A percentile compares a stretch with the other conserved stretches of the same genome.
Conservation (phyloP, 2,329 filamentous ascomycete genomes). For the Colletotrichum falcatum region DNA sequence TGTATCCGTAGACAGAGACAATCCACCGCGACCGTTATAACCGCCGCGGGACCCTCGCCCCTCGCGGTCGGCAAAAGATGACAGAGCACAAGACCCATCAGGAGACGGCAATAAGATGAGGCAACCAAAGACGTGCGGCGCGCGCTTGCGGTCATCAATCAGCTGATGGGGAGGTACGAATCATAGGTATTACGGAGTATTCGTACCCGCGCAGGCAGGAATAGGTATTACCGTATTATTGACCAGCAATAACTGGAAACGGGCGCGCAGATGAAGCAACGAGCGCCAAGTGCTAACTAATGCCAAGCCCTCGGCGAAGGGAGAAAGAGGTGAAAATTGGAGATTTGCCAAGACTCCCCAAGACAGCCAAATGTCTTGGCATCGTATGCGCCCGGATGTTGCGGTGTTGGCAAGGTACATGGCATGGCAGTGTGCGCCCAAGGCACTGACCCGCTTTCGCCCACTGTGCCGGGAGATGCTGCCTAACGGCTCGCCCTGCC, state of each 20-base stretch:
- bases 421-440: not conserved
- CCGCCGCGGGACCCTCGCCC: not conserved
- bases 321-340: constrained; percentile 32
- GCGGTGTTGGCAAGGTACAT: constrained; percentile 36
- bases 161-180: constrained; percentile 35
- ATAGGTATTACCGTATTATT: no score
- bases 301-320: constrained; percentile 39
- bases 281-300: constrained; percentile 27
- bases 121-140: not conserved
- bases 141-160: constrained; percentile 28
- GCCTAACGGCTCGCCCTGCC: not conserved
- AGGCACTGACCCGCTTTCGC: not conserved
- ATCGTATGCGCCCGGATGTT: constrained; percentile 41
- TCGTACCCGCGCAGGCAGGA: no score
- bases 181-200: not conserved
- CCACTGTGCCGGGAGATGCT: not conserved
- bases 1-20: constrained; percentile 3
- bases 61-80: not conserved
- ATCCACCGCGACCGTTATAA: not conserved
- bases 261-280: constrained; percentile 38
- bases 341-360: constrained; percentile 40
- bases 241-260: constrained; percentile 31
- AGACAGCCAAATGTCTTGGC: constrained; percentile 41
- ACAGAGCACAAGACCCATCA: not conserved
- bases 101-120: not conserved